Base-by-base conservation (phyloP, 495 filamentous ascomycete species). In the Hypomontagnella monticulosa region DNA sequence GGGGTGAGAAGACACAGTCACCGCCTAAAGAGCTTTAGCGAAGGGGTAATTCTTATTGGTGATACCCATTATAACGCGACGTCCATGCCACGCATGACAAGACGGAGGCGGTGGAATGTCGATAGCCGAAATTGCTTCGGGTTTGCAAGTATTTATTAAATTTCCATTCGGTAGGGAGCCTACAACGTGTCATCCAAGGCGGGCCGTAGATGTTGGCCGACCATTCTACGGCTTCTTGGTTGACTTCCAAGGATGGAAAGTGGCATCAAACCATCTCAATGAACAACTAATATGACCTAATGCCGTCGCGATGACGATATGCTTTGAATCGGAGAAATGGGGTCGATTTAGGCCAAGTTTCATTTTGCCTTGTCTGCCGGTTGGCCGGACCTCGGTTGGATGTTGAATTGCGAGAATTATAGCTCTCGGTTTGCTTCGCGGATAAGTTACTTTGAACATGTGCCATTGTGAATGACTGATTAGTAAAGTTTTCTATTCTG, bases 81-180 rank as follows among this genome's bases (percentile, higher is more conserved):
- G 15, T 38, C 43, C 47, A 59, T 52, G 60, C 55, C 23, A 57
- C 55, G 60, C 60, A 56, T 57, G 60, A 63, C 53, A 48, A 59
- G 58, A 54, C 48, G 53, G 53, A 37, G 47, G 56, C 37, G 40
- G 36, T 57, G 44, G 48, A 46, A 44, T 56, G 27, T 60, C 55
- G 59, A 63, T 63, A 69, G 38, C 60, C 59, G 60, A 63, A 41
- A 63, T 63, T 69, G 55, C 34, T 57, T 59, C 44, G 55, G 20
- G 32, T 57, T 60, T 69, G 60, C 46, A 50, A 36, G 55, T 38
- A 37, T 3, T 54, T 51, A 54, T 63, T 63, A 49, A 63, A 56
- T 55, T 7, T 32, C 14, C n/a, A 51, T 37, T 23, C 46, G 55
- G 54, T 51, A 60, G 43, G 44, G 55, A 49, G 15, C 47, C 41